These are phyloP conservation scores for Lodderomyces theae DNA, from an alignment of 1,139 yeast species.

Conservation along the genomic window DNA sequence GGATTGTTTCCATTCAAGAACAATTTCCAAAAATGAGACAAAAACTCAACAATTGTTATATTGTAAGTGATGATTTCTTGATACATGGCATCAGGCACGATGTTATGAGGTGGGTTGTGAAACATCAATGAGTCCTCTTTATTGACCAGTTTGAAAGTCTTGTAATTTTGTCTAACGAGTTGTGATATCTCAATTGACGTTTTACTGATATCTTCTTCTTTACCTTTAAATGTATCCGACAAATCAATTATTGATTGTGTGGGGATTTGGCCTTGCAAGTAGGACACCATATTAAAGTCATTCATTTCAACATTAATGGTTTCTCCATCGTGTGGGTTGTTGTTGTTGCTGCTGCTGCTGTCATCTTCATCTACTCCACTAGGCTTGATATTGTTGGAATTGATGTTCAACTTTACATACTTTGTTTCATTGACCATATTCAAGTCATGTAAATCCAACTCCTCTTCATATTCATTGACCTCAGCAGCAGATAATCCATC, in stretches of 20 bases:
- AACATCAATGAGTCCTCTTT: conserved; percentile 7
- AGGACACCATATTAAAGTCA: conserved; percentile 4
- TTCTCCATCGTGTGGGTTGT: neutral
- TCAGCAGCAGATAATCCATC: conserved; percentile 27
- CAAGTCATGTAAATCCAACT: conserved; percentile 61
- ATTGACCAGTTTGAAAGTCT: conserved; percentile 21
- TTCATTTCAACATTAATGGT: conserved; percentile 2
- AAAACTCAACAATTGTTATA: conserved; percentile 40
- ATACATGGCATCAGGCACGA: conserved; percentile 26
- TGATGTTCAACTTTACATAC: conserved; percentile 58
- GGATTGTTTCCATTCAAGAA: conserved; percentile 39
- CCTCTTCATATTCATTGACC: conserved; percentile 41
- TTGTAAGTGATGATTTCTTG: conserved; percentile 41
- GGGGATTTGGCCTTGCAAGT: conserved; percentile 8
- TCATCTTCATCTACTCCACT: conserved; percentile 8
- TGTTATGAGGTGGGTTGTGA: conserved; percentile 14
- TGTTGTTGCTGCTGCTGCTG: too few species aligned
- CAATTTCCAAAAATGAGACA: conserved; percentile 46
- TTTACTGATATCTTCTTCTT: conserved; percentile 41
- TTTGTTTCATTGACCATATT: conserved; percentile 49
- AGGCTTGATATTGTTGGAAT: conserved; percentile 19
- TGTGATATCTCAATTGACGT: conserved; percentile 49
- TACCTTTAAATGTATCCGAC: conserved; percentile 35
- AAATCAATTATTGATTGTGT: conserved; percentile 28
- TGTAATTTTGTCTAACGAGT: conserved; percentile 56